phyloP scores from a whole-genome alignment of 345 rosid species.

The Corchorus capsularis region DNA sequence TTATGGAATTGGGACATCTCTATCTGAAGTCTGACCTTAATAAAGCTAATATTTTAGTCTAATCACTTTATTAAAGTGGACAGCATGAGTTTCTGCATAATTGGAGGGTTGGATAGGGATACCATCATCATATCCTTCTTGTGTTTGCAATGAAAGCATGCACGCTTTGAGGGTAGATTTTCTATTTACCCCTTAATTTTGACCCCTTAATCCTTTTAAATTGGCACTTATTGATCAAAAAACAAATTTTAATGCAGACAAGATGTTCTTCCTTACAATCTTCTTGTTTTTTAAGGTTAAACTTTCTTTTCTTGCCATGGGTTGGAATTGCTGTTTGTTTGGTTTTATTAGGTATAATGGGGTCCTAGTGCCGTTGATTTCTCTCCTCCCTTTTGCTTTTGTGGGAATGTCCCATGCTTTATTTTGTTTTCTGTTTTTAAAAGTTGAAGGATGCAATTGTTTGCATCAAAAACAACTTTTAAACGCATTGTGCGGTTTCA shows the following conservation, averaged over 20 bases:
- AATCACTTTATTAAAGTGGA: constrained; percentile 40
- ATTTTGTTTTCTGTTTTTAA: neutral
- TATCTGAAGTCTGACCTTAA: constrained; percentile 1
- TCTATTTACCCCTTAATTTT: constrained; percentile 25
- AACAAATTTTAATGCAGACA: too few species aligned
- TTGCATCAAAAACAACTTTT: neutral
- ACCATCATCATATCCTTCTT: constrained; percentile 27
- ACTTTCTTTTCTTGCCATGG: neutral
- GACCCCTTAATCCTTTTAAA: constrained; percentile 5
- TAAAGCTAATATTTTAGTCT: constrained; percentile 11
- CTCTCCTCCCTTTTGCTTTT: neutral
- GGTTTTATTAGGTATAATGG: neutral
- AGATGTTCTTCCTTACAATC: neutral
- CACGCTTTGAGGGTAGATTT: constrained; percentile 6
- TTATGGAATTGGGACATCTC: constrained; percentile 14
- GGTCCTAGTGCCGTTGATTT: constrained; percentile 18
- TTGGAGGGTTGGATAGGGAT: constrained; percentile 31
- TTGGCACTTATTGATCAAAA: neutral
- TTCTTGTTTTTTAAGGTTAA: constrained; percentile 12
- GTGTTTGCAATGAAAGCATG: constrained; percentile 28
- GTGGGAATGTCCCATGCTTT: neutral
- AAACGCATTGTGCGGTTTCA: constrained; percentile 4
- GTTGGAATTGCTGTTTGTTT: neutral
- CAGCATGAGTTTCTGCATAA: constrained; percentile 48
- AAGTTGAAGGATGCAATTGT: constrained; percentile 15